Percentiles rank a stretch among this genome's conserved stretches.
Conservation (phyloP, 495 filamentous ascomycete genomes). For the Neurospora sp. region DNA sequence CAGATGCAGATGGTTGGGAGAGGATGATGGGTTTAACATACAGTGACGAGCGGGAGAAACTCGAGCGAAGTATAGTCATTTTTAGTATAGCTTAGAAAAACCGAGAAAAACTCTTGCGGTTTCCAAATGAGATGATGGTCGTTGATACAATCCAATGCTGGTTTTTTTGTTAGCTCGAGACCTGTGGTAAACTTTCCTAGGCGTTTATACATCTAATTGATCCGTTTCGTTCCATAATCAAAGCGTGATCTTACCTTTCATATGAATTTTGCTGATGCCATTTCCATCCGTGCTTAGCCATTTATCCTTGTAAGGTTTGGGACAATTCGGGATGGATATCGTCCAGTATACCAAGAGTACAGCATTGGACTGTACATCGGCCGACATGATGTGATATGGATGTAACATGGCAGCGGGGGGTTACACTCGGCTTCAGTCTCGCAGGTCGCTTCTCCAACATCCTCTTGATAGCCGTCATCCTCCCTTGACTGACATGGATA, state of each 20-base stretch:
- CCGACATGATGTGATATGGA: neutral
- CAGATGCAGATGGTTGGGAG: too few species aligned
- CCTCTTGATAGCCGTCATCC: neutral
- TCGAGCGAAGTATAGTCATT: neutral
- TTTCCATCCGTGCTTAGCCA: too few species aligned
- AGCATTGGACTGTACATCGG: neutral
- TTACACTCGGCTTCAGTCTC: neutral
- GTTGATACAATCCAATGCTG: neutral
- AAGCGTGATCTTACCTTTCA: too few species aligned
- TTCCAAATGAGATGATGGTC: neutral
- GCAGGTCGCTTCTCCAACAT: neutral
- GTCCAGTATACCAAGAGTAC: too few species aligned
- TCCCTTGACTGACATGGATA: neutral
- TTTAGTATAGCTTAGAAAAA: neutral
- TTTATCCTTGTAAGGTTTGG: too few species aligned
- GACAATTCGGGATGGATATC: too few species aligned
- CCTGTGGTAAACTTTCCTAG: too few species aligned
- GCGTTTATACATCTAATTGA: too few species aligned
- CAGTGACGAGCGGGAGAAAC: neutral
- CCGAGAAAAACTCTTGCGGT: neutral
- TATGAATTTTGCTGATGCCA: too few species aligned
- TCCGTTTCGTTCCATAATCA: too few species aligned
- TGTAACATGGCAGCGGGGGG: neutral
- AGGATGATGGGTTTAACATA: neutral
- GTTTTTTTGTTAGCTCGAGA: too few species aligned